These are phyloP conservation scores for Laguncularia racemosa DNA, from an alignment of 345 rosid species.

Conservation along the genomic window DNA sequence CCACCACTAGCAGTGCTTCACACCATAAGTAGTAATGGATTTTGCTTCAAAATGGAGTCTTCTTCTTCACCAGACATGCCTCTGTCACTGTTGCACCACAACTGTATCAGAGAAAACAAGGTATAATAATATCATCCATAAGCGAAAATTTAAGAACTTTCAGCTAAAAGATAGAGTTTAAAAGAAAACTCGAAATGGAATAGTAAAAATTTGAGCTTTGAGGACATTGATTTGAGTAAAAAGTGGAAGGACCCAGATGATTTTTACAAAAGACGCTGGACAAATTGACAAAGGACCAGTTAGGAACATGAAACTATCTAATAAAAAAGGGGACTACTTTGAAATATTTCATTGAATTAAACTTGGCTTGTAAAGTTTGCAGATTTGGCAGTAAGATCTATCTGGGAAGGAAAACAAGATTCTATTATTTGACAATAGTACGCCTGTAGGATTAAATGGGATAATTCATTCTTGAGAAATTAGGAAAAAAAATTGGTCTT, in stretches of 20 bases:
- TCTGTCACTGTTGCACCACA: slow-evolving; percentile 65
- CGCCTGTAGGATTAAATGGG: not conserved
- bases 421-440: slow-evolving; percentile 3
- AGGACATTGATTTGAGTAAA: not conserved
- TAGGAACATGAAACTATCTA: not conserved
- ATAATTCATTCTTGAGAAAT: not conserved
- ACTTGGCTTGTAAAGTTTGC: slow-evolving; percentile 7
- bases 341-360: slow-evolving; percentile 9
- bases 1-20: slow-evolving; percentile 90
- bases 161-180: not conserved
- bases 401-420: slow-evolving; percentile 2
- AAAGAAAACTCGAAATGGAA: not conserved
- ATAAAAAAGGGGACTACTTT: not conserved
- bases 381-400: slow-evolving; percentile 8
- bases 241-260: slow-evolving; percentile 5
- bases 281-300: slow-evolving; percentile 17
- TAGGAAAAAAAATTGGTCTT: not conserved
- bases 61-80: slow-evolving; percentile 32
- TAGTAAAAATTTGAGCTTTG: not conserved
- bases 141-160: not conserved
- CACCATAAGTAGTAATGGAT: slow-evolving; percentile 60
- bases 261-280: slow-evolving; percentile 30
- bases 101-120: slow-evolving; percentile 90
- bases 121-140: slow-evolving; percentile 36
- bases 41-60: slow-evolving; percentile 93